Evolutionary conservation across 169 alveolate genomes (phyloP).

Genomic region (Plasmodium gonderi): DNA sequence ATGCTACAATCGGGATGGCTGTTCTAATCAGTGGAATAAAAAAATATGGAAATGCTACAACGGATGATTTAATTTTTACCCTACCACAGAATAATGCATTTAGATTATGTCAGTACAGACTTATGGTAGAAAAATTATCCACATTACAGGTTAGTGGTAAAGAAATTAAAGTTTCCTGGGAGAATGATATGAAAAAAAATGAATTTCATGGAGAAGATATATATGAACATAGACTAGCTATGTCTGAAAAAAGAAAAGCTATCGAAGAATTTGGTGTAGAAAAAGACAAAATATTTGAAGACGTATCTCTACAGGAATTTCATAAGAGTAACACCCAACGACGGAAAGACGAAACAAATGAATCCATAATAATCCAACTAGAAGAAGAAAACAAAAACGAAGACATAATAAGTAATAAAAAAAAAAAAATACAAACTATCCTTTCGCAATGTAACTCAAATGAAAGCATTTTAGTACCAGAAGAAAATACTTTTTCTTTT

Average conservation of each 20-base stretch:
- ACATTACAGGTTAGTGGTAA: conserved; percentile 83
- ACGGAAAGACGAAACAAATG: conserved; percentile 21
- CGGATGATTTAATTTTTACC: conserved; percentile 82
- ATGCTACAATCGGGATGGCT: conserved; percentile 82
- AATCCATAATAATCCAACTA: conserved; percentile 17
- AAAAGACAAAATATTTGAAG: conserved; percentile 25
- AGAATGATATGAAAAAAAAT: conserved; percentile 74
- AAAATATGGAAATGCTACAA: conserved; percentile 77
- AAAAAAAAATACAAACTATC: conserved; percentile 14
- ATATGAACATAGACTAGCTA: conserved; percentile 55
- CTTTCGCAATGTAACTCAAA: conserved; percentile 5
- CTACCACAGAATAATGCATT: conserved; percentile 86
- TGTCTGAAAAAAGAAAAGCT: conserved; percentile 74
- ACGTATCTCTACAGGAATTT: conserved; percentile 53
- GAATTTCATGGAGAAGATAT: conserved; percentile 58
- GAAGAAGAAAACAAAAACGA: conserved; percentile 63
- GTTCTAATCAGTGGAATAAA: conserved; percentile 81
- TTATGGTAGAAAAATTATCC: conserved; percentile 77
- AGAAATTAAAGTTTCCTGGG: conserved; percentile 83
- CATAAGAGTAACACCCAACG: conserved; percentile 67
- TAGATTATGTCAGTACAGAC: conserved; percentile 83
- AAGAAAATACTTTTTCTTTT: conserved; percentile 34
- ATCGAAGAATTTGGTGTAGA: conserved; percentile 61
- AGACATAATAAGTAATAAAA: conserved; percentile 1
- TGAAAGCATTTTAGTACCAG: conserved; percentile 60